Percentiles rank a stretch among this genome's conserved stretches.
phyloP scores from a whole-genome alignment of 257 asterid species.

The Penstemon eatonii region DNA sequence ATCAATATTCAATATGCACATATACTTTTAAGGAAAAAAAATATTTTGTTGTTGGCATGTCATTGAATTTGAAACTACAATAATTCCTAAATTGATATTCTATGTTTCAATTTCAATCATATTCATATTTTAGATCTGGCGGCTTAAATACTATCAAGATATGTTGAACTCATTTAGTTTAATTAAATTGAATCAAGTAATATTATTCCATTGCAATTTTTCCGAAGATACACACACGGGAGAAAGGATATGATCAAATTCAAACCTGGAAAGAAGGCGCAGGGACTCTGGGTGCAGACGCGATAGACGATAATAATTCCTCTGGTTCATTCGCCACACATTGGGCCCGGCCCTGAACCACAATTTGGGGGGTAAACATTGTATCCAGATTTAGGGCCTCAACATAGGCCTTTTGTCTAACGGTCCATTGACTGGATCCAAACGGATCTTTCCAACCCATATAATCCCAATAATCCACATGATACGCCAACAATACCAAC shows the following conservation, averaged over 20 bases:
- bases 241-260: not conserved
- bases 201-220: no score
- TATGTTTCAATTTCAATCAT: no score
- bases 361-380: conserved; percentile 74
- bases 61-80: no score
- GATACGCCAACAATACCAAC: conserved; percentile 66
- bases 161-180: no score
- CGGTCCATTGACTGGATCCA: conserved; percentile 89
- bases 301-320: conserved; percentile 51
- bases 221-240: no score
- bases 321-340: conserved; percentile 61
- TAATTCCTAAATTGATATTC: no score
- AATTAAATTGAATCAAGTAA: no score
- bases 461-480: conserved; percentile 91
- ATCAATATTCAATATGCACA: no score
- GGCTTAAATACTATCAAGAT: no score
- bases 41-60: no score
- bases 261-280: conserved; percentile 74
- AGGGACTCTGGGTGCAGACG: conserved; percentile 57
- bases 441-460: conserved; percentile 92
- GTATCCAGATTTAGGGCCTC: conserved; percentile 69
- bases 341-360: conserved; percentile 75
- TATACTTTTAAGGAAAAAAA: no score
- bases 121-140: no score
- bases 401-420: conserved; percentile 79